These are phyloP conservation scores for Sugiyamaella japonica DNA, from an alignment of 1,139 yeast species.

Conservation along the genomic window DNA sequence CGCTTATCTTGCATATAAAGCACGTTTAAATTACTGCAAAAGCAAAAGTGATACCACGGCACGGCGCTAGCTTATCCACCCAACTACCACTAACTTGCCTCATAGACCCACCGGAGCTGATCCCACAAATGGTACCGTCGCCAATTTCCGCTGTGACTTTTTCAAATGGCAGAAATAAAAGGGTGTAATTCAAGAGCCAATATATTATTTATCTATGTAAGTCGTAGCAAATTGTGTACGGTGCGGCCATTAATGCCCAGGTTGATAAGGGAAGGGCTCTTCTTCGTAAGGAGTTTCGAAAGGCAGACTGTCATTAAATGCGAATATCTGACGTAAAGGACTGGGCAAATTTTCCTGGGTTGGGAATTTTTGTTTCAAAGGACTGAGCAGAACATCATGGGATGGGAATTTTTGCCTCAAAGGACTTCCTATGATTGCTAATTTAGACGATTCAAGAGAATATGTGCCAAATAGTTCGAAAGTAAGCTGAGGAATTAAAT, in stretches of 20 bases:
- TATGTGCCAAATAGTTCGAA: no score
- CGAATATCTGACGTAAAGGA: no score
- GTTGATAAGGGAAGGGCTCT: no score
- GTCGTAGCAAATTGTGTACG: no score
- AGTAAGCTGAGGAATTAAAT: no score
- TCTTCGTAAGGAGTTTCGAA: no score
- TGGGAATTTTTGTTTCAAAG: not conserved
- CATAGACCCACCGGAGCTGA: constrained; percentile 8
- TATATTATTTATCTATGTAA: not conserved
- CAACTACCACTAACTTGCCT: not conserved
- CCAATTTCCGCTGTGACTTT: constrained; percentile 40
- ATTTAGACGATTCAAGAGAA: no score
- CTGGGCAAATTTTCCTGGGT: no score
- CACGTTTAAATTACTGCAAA: not conserved
- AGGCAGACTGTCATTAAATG: no score
- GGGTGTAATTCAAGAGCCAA: not conserved
- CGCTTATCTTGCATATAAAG: not conserved
- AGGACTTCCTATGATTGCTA: no score
- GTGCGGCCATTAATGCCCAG: no score
- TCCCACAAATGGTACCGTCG: constrained; percentile 9
- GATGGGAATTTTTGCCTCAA: not conserved
- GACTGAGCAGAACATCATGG: not conserved
- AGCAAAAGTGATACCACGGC: not conserved
- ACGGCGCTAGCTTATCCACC: not conserved
- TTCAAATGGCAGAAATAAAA: constrained; percentile 38